These are phyloP conservation scores for Brassica balearica DNA, from an alignment of 441 rosid genomes.

Conservation along the genomic window DNA sequence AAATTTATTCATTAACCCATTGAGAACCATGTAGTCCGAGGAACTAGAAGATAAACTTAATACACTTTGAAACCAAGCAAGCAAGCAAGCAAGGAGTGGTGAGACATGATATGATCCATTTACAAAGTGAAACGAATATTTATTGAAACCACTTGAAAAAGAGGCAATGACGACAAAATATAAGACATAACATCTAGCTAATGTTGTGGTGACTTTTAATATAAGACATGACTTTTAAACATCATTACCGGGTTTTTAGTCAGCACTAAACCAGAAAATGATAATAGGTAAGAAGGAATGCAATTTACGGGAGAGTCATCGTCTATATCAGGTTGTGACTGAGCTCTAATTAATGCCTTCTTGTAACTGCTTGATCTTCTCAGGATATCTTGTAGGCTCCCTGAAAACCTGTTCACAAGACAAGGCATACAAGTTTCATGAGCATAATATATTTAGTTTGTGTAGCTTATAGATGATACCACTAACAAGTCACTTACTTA, in stretches of 20 bases:
- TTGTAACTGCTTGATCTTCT: constrained; percentile 32
- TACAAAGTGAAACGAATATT: not conserved
- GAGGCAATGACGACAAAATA: not conserved
- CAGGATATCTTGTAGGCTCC: not conserved
- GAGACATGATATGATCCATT: not conserved
- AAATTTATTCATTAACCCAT: not conserved
- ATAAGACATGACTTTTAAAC: not conserved
- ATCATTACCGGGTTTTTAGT: too few species aligned
- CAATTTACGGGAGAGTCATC: constrained; percentile 23
- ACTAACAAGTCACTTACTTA: too few species aligned
- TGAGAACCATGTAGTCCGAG: not conserved
- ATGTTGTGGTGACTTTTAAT: not conserved
- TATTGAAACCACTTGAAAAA: not conserved
- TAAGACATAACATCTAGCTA: not conserved
- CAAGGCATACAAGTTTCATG: too few species aligned
- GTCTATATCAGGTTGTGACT: constrained; percentile 35
- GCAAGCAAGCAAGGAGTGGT: not conserved
- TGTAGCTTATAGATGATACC: too few species aligned
- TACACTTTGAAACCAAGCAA: not conserved
- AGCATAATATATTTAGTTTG: too few species aligned
- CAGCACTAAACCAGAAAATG: too few species aligned
- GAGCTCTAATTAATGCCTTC: constrained; percentile 42
- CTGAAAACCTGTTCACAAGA: constrained; percentile 27
- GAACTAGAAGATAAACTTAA: not conserved
- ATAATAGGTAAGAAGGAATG: constrained; percentile 20